Conservation (phyloP, 1,284 basidiomycete genomes). For the Ceratobasidium sp. region DNA sequence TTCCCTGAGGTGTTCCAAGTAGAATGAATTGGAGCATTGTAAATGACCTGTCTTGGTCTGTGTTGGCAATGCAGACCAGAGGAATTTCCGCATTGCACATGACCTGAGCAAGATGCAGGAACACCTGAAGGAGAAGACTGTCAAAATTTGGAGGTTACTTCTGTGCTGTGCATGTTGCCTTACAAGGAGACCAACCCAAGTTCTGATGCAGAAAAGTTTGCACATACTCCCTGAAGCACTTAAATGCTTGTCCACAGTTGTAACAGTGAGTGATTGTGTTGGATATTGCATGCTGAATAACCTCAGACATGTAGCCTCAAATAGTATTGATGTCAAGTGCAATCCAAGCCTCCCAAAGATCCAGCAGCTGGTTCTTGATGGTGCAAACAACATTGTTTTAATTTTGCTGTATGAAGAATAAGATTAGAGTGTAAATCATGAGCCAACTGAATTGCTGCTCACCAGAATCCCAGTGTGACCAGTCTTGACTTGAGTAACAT, state of each 20-base stretch:
- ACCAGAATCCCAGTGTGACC: not conserved
- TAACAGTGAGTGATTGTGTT: not conserved
- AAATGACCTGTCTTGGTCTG: conserved; percentile 22
- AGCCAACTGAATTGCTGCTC: not conserved
- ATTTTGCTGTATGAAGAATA: not conserved
- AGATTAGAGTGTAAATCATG: not conserved
- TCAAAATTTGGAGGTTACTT: conserved; percentile 13
- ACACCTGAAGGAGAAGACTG: not conserved
- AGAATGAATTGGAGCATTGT: not conserved
- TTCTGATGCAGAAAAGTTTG: not conserved
- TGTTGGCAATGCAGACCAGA: conserved; percentile 7
- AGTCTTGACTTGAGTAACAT: not conserved
- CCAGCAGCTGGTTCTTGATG: not conserved
- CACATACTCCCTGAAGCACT: not conserved
- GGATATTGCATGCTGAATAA: not conserved
- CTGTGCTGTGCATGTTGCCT: conserved; percentile 19
- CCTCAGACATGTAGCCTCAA: conserved; percentile 6
- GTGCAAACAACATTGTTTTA: not conserved
- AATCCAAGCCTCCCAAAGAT: not conserved
- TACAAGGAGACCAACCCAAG: conserved; percentile 10
- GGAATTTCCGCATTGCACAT: conserved; percentile 4
- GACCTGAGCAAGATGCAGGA: not conserved
- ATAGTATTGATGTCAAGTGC: not conserved
- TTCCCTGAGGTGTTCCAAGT: conserved; percentile 15
- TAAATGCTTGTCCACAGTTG: not conserved